These are phyloP conservation scores for Candida namnaoensis DNA, from an alignment of 805 yeast genomes.

Conservation along the genomic window DNA sequence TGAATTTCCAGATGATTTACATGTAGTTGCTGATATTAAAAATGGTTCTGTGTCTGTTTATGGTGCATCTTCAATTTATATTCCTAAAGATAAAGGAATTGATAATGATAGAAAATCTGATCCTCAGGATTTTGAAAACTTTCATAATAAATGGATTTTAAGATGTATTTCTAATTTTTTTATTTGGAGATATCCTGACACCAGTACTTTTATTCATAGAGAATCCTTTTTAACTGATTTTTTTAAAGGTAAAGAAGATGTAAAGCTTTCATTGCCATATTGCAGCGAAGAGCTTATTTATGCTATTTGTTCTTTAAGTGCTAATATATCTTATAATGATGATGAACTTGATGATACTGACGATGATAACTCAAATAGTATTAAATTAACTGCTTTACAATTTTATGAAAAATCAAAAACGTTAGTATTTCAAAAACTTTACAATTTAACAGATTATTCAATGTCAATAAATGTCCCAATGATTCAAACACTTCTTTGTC, in stretches of 20 bases:
- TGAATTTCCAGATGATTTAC: neutral
- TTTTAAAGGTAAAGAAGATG: conserved; percentile 41
- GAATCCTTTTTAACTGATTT: conserved; percentile 56
- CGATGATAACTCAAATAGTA: conserved; percentile 1
- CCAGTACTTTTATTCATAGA: conserved; percentile 52
- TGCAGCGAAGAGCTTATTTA: conserved; percentile 47
- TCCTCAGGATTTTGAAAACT: conserved; percentile 19
- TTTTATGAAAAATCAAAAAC: neutral
- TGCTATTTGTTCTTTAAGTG: conserved; percentile 52
- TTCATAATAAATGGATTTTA: conserved; percentile 15
- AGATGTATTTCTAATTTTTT: conserved; percentile 32
- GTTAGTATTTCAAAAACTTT: no score
- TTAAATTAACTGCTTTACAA: neutral
- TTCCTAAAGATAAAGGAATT: conserved; percentile 5
- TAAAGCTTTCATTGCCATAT: conserved; percentile 32
- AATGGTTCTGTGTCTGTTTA: neutral
- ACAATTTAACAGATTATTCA: no score
- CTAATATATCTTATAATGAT: conserved; percentile 24
- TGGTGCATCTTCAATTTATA: conserved; percentile 7
- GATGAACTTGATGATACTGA: conserved; percentile 3
- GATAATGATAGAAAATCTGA: no score
- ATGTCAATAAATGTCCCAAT: conserved; percentile 39
- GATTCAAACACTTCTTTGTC: conserved; percentile 46
- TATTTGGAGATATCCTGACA: conserved; percentile 60
- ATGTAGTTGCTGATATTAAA: neutral